Conservation (phyloP, 129 eudicot species). For the Flaveria bidentis region DNA sequence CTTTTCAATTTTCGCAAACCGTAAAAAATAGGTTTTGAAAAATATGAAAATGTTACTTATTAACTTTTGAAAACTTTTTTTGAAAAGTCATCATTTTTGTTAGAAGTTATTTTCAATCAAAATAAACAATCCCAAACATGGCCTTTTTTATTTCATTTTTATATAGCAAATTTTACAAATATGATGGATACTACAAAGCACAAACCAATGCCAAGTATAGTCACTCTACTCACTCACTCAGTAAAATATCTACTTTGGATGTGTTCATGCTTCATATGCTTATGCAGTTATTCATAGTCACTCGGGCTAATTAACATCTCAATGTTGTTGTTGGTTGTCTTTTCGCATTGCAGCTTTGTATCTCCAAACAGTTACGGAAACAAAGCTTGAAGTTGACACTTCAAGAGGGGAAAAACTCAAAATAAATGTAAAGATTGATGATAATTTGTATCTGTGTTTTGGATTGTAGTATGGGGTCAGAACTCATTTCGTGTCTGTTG, state of each 20-base stretch:
- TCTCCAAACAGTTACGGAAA: slow-evolving; percentile 42
- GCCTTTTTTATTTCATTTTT: no score
- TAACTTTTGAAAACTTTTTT: no score
- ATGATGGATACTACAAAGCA: no score
- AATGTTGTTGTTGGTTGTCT: slow-evolving; percentile 23
- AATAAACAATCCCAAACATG: no score
- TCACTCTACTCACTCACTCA: background rate
- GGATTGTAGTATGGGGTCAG: slow-evolving; percentile 2
- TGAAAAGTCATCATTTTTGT: no score
- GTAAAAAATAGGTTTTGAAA: no score
- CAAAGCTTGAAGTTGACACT: slow-evolving; percentile 45
- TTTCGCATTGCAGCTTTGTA: slow-evolving; percentile 61
- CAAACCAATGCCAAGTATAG: no score
- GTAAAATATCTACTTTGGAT: background rate
- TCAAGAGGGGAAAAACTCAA: slow-evolving; percentile 42
- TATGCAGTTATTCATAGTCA: background rate
- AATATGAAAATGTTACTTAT: no score
- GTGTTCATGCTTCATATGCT: background rate
- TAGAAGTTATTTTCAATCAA: no score
- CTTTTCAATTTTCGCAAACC: no score
- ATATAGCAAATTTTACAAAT: no score
- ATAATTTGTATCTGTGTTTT: background rate
- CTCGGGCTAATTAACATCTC: background rate
- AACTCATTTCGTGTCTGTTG: slow-evolving; percentile 18
- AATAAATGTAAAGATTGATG: slow-evolving; percentile 31